Evolutionary conservation across 495 filamentous ascomycete genomes (phyloP).

Genomic region (Aspergillus biplanus): DNA sequence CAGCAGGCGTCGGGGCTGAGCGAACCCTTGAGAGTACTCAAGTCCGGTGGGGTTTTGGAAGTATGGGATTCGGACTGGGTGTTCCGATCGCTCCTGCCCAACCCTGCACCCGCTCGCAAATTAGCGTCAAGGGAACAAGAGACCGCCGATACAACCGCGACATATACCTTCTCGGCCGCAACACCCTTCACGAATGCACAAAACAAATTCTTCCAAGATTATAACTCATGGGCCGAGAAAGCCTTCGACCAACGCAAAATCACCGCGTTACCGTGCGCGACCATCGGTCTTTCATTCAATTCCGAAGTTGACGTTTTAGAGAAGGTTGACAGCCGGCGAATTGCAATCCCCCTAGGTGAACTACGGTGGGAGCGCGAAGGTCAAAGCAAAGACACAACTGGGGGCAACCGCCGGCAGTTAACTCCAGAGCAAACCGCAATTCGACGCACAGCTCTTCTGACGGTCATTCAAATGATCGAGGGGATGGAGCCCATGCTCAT

Average conservation of each 20-base stretch:
- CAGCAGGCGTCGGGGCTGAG: constrained; percentile 68
- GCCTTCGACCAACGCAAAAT: constrained; percentile 74
- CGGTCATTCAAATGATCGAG: constrained; percentile 86
- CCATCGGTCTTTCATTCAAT: constrained; percentile 75
- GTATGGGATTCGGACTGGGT: constrained; percentile 85
- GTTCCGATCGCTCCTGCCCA: constrained; percentile 74
- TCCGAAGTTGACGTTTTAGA: constrained; percentile 75
- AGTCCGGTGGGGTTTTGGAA: constrained; percentile 79
- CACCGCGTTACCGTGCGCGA: constrained; percentile 76
- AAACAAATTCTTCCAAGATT: constrained; percentile 81
- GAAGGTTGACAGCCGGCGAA: constrained; percentile 70
- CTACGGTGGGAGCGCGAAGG: constrained; percentile 84
- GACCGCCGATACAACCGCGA: constrained; percentile 66
- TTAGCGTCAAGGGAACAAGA: constrained; percentile 61
- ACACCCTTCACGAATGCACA: constrained; percentile 77
- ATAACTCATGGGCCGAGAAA: constrained; percentile 80
- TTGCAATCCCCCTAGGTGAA: constrained; percentile 86
- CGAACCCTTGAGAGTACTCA: constrained; percentile 77
- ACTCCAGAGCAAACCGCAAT: constrained; percentile 75
- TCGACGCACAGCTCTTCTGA: constrained; percentile 76
- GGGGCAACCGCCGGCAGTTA: constrained; percentile 52
- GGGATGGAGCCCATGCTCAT: constrained; percentile 81
- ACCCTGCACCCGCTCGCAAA: constrained; percentile 64
- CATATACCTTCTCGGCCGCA: constrained; percentile 80
- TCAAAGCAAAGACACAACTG: constrained; percentile 41